A percentile compares a stretch with the other conserved stretches of the same genome.
Conservation (phyloP, 768 basidiomycete genomes). For the Holtermannia corniformis region DNA sequence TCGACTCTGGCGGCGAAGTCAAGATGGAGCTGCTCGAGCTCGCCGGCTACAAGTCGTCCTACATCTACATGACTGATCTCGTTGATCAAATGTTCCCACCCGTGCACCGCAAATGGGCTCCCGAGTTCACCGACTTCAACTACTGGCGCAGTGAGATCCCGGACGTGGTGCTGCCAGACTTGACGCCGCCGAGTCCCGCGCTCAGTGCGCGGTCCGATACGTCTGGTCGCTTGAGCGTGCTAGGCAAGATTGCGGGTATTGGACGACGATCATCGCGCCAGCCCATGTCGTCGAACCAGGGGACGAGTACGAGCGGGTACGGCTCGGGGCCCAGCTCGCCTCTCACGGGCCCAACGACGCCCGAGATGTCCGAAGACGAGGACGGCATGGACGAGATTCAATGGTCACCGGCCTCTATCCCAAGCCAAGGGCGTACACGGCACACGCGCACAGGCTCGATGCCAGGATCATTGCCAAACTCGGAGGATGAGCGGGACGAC, state of each 20-base stretch:
- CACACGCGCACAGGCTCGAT: not conserved
- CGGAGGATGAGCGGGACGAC: conserved; percentile 5
- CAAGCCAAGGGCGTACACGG: not conserved
- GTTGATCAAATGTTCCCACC: conserved; percentile 99
- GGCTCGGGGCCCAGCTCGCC: conserved; percentile 55
- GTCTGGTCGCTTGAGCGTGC: conserved; percentile 36
- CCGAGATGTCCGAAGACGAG: conserved; percentile 43
- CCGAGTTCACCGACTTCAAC: conserved; percentile 94
- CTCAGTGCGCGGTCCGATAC: conserved; percentile 87
- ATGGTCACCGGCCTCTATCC: not conserved
- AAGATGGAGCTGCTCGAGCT: conserved; percentile 95
- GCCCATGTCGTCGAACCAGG: conserved; percentile 19
- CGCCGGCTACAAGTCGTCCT: conserved; percentile 94
- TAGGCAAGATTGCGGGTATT: conserved; percentile 39
- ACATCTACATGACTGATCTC: conserved; percentile 98
- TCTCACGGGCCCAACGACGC: conserved; percentile 57
- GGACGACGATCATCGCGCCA: conserved; percentile 35
- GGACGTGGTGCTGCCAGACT: conserved; percentile 52
- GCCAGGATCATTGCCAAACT: not conserved
- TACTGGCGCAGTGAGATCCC: conserved; percentile 80
- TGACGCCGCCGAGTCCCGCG: conserved; percentile 76
- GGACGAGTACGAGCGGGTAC: conserved; percentile 13
- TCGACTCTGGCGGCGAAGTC: conserved; percentile 87
- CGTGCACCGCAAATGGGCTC: conserved; percentile 72
- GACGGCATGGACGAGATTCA: conserved; percentile 37